phyloP scores from a whole-genome alignment of 228 moss, liverwort and hornwort species.

The Sphagnum fallax region DNA sequence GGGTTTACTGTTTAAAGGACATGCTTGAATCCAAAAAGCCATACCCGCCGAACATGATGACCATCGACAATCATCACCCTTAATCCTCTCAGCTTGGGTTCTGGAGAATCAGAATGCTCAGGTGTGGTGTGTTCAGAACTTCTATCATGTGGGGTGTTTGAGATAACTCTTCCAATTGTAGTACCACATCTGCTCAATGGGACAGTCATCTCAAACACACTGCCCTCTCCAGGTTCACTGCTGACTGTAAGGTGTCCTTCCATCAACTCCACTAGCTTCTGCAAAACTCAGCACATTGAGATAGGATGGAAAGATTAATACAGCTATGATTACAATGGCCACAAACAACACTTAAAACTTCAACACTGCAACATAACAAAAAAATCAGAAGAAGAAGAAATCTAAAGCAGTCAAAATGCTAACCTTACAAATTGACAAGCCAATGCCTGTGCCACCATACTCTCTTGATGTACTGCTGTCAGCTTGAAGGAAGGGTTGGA shows the following conservation, averaged over 20 bases:
- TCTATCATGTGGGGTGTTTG: not conserved
- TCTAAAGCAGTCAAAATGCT: not conserved
- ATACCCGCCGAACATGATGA: constrained; percentile 73
- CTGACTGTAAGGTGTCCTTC: constrained; percentile 52
- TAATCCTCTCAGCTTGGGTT: constrained; percentile 42
- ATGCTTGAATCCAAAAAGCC: not conserved
- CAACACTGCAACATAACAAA: not conserved
- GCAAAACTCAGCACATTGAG: constrained; percentile 1
- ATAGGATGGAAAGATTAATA: not conserved
- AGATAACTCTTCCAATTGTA: not conserved
- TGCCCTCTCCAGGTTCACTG: constrained; percentile 42
- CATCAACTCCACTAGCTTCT: constrained; percentile 70
- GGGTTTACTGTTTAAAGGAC: not conserved
- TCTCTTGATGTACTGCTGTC: constrained; percentile 56
- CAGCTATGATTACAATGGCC: not conserved
- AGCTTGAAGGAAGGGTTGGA: constrained; percentile 70
- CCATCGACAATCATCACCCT: constrained; percentile 50
- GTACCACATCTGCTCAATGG: constrained; percentile 10
- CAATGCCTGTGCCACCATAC: constrained; percentile 79
- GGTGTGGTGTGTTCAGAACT: constrained; percentile 3
- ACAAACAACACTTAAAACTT: not conserved
- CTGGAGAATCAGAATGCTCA: constrained; percentile 1
- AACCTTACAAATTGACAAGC: constrained; percentile 69
- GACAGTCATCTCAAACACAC: constrained; percentile 57
- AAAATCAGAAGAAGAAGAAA: not conserved